Conservation (phyloP, 2,329 filamentous ascomycete species). For the Phyllosticta capitalensis region DNA sequence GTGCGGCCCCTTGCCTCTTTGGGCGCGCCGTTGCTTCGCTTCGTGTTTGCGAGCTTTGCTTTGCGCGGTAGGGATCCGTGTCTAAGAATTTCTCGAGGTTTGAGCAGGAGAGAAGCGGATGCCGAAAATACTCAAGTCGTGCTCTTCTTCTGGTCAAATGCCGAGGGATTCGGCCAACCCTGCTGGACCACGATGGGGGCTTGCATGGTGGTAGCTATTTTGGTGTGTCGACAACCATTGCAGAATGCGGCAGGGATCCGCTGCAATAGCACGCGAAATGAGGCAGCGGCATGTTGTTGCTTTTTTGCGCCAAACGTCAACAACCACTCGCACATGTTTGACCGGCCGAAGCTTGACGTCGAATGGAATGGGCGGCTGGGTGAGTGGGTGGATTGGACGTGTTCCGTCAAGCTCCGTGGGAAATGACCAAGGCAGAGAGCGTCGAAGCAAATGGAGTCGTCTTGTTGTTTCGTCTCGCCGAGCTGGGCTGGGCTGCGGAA, state of each 20-base stretch:
- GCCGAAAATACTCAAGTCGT: too few species aligned
- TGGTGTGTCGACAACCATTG: neutral
- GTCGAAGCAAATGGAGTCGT: neutral
- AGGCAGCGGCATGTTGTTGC: neutral
- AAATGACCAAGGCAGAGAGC: neutral
- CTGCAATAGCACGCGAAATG: neutral
- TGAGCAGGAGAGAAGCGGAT: too few species aligned
- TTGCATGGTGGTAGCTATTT: neutral
- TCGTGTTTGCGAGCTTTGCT: too few species aligned
- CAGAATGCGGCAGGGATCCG: neutral
- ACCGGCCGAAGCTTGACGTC: neutral
- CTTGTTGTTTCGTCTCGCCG: neutral
- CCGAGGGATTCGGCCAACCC: neutral
- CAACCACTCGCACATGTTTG: neutral
- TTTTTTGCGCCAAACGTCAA: neutral
- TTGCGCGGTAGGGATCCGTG: too few species aligned
- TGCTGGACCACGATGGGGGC: neutral
- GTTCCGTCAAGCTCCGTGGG: neutral
- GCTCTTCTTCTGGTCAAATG: neutral
- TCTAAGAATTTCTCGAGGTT: too few species aligned
- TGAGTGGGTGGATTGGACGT: neutral
- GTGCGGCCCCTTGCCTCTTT: neutral
- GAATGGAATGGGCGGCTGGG: neutral
- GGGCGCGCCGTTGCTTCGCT: neutral
- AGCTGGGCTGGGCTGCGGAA: neutral